These are phyloP conservation scores for Colletotrichum godetiae DNA, from an alignment of 2,329 filamentous ascomycete genomes.

Conservation along the genomic window DNA sequence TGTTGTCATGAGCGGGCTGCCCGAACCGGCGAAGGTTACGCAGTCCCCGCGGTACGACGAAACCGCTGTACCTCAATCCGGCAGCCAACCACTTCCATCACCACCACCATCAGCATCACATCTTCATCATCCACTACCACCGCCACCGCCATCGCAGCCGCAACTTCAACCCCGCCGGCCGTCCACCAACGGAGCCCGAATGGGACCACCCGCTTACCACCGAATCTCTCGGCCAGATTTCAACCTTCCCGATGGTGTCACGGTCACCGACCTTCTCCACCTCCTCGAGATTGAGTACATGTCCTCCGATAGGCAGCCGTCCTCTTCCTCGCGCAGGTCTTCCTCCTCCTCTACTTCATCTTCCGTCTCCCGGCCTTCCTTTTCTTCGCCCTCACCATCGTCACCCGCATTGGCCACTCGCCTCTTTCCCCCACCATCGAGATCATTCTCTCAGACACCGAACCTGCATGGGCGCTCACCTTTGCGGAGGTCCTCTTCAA, in stretches of 20 bases:
- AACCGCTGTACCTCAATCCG: too few relatives aligned
- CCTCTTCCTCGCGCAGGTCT: background rate
- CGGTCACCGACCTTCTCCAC: constrained; percentile 26
- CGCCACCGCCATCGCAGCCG: background rate
- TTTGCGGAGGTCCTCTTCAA: constrained; percentile 15
- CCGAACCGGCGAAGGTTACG: background rate
- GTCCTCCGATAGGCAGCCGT: background rate
- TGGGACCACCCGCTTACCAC: constrained; percentile 16
- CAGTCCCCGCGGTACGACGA: background rate
- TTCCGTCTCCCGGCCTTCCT: background rate
- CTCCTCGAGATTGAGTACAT: constrained; percentile 29
- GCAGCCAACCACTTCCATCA: background rate
- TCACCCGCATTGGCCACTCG: background rate
- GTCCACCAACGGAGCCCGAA: background rate
- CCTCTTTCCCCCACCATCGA: background rate
- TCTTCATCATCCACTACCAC: background rate
- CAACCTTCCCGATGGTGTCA: constrained; percentile 20
- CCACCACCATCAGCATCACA: background rate
- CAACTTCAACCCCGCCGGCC: background rate
- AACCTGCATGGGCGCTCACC: constrained; percentile 8
- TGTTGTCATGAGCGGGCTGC: background rate
- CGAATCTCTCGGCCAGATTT: constrained; percentile 29
- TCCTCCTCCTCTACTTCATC: constrained; percentile 8
- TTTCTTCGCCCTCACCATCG: background rate
- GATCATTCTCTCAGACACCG: background rate